phyloP scores from a whole-genome alignment of 2,329 filamentous ascomycete genomes.

The Claviceps pusilla region DNA sequence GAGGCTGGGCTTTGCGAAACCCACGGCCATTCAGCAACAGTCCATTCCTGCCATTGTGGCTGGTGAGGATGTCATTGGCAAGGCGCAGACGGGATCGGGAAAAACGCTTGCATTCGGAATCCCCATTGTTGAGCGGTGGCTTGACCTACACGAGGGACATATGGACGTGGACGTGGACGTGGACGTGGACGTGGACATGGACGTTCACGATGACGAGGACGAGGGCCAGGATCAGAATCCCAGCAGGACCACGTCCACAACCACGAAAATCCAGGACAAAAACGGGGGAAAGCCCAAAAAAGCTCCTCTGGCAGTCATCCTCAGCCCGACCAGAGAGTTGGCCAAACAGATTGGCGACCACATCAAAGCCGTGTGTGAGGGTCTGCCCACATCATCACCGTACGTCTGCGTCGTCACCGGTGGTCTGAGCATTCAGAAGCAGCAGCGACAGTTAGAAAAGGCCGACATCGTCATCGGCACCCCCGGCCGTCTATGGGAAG shows the following conservation, averaged over 20 bases:
- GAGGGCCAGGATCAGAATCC: neutral
- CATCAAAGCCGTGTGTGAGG: conserved; percentile 56
- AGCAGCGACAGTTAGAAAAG: conserved; percentile 66
- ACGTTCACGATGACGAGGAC: neutral
- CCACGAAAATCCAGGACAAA: conserved; percentile 3
- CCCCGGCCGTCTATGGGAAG: conserved; percentile 86
- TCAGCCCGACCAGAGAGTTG: conserved; percentile 85
- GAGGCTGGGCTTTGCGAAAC: conserved; percentile 63
- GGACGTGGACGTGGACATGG: neutral
- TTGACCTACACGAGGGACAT: conserved; percentile 32
- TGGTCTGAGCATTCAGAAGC: conserved; percentile 86
- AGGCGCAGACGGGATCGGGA: conserved; percentile 89
- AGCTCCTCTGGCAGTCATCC: conserved; percentile 57
- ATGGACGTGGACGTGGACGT: neutral
- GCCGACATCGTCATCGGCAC: conserved; percentile 91
- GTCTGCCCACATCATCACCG: conserved; percentile 42
- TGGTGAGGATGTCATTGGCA: conserved; percentile 85
- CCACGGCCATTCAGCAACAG: conserved; percentile 66
- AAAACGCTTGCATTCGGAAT: conserved; percentile 94
- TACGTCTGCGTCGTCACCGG: conserved; percentile 83
- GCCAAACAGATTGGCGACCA: conserved; percentile 84
- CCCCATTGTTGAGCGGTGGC: conserved; percentile 74
- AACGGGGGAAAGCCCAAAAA: conserved; percentile 18
- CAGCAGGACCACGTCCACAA: neutral
- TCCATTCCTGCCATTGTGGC: conserved; percentile 70